Evolutionary conservation across 371 early-diverging fungal genomes (phyloP).

Genomic region (Lichtheimia ramosa): DNA sequence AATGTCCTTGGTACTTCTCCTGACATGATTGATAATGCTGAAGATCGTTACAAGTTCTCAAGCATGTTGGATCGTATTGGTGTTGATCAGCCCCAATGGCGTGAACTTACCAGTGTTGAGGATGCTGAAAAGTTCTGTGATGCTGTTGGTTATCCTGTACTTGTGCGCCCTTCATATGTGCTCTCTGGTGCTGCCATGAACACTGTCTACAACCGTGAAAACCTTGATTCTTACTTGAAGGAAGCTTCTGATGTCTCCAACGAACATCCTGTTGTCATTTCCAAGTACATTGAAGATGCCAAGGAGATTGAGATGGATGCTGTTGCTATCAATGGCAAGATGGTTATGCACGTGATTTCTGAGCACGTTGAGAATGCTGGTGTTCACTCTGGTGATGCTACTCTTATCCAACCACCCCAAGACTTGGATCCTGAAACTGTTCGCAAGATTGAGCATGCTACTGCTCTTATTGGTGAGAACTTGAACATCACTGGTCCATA

Average conservation of each 20-base stretch:
- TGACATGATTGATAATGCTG: slow-evolving; percentile 87
- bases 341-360: slow-evolving; percentile 85
- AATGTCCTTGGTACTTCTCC: slow-evolving; percentile 91
- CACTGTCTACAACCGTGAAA: slow-evolving; percentile 76
- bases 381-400: slow-evolving; percentile 96
- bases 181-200: slow-evolving; percentile 97
- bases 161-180: slow-evolving; percentile 94
- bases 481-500: slow-evolving; percentile 93
- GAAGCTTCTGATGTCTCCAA: slow-evolving; percentile 88
- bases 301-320: slow-evolving; percentile 95
- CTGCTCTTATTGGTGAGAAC: slow-evolving; percentile 87
- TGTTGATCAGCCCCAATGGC: slow-evolving; percentile 95
- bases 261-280: slow-evolving; percentile 91
- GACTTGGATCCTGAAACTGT: slow-evolving; percentile 68
- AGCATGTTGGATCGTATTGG: slow-evolving; percentile 84
- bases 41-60: slow-evolving; percentile 93
- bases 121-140: slow-evolving; percentile 83
- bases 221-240: slow-evolving; percentile 70
- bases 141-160: slow-evolving; percentile 88
- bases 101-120: slow-evolving; percentile 79
- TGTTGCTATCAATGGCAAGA: slow-evolving; percentile 80
- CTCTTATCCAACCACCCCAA: slow-evolving; percentile 85
- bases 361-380: slow-evolving; percentile 97
- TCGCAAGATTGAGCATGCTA: slow-evolving; percentile 78
- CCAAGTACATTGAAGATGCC: slow-evolving; percentile 91